A percentile compares a stretch with the other conserved stretches of the same genome.
phyloP scores from a whole-genome alignment of 768 basidiomycete genomes.

The Hygrophorus russula region DNA sequence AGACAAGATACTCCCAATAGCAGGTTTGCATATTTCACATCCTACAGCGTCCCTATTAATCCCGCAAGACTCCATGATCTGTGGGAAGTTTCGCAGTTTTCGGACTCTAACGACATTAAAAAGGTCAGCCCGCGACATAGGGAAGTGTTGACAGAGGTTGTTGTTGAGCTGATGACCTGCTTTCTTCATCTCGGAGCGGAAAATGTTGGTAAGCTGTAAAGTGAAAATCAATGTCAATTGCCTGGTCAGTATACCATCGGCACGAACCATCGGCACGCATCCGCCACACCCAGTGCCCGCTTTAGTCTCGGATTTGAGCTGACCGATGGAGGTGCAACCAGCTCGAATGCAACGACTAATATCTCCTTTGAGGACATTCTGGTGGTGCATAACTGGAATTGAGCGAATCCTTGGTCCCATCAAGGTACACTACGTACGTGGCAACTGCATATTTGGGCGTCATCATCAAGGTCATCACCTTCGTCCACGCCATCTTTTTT shows the following conservation, averaged over 20 bases:
- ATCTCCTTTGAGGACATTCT: slow-evolving; percentile 55
- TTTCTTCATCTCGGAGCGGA: slow-evolving; percentile 56
- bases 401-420: neutral
- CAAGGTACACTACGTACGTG: slow-evolving; percentile 26
- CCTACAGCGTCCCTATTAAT: slow-evolving; percentile 39
- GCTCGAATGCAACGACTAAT: slow-evolving; percentile 39
- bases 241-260: slow-evolving; percentile 11
- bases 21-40: slow-evolving; percentile 68
- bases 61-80: slow-evolving; percentile 41
- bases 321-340: slow-evolving; percentile 37
- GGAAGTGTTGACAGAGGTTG: slow-evolving; percentile 56
- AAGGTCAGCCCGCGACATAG: slow-evolving; percentile 52
- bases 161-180: slow-evolving; percentile 47
- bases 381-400: neutral
- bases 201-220: slow-evolving; percentile 18
- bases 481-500: slow-evolving; percentile 38
- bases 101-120: slow-evolving; percentile 48
- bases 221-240: neutral
- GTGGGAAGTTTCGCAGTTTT: slow-evolving; percentile 41
- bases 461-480: slow-evolving; percentile 60
- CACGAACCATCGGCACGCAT: slow-evolving; percentile 42
- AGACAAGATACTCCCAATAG: slow-evolving; percentile 41
- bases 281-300: slow-evolving; percentile 67
- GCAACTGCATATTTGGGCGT: slow-evolving; percentile 63
- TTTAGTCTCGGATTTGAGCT: slow-evolving; percentile 57